Evolutionary conservation across 805 yeast genomes (phyloP).

Genomic region (Teunomyces pallodes): DNA sequence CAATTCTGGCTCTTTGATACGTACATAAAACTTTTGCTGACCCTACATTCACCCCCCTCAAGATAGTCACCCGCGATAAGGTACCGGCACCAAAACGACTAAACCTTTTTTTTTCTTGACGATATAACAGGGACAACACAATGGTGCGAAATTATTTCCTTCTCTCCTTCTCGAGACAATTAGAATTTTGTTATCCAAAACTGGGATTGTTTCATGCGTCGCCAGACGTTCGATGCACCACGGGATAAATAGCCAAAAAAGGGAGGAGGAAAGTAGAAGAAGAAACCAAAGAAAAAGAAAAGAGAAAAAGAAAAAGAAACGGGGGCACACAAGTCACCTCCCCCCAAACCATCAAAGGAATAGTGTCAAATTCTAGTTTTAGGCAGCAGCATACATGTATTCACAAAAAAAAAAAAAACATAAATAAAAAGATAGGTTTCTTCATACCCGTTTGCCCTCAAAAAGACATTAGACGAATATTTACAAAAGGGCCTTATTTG

Average conservation of each 20-base stretch:
- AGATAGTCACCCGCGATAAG: neutral
- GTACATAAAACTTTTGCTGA: too few relatives aligned
- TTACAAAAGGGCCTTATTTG: conserved; percentile 1
- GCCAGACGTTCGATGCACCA: neutral
- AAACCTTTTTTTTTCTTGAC: neutral
- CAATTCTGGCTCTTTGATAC: too few relatives aligned
- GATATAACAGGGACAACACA: neutral
- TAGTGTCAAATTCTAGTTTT: too few relatives aligned
- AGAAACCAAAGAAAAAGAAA: neutral
- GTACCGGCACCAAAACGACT: neutral
- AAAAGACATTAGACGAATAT: neutral
- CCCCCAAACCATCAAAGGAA: too few relatives aligned
- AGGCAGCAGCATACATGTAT: too few relatives aligned
- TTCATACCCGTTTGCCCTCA: neutral
- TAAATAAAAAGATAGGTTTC: neutral
- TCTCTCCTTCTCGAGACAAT: neutral
- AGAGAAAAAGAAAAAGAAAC: neutral
- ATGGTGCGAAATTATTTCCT: too few relatives aligned
- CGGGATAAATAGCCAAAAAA: neutral
- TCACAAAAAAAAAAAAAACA: too few relatives aligned
- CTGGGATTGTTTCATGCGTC: neutral
- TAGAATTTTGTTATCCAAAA: neutral
- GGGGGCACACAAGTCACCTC: too few relatives aligned
- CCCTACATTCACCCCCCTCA: too few relatives aligned
- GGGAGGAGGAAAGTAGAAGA: neutral